These are phyloP conservation scores for Cutaneotrichosporon arboriforme DNA, from an alignment of 1,284 basidiomycete genomes.

Conservation along the genomic window DNA sequence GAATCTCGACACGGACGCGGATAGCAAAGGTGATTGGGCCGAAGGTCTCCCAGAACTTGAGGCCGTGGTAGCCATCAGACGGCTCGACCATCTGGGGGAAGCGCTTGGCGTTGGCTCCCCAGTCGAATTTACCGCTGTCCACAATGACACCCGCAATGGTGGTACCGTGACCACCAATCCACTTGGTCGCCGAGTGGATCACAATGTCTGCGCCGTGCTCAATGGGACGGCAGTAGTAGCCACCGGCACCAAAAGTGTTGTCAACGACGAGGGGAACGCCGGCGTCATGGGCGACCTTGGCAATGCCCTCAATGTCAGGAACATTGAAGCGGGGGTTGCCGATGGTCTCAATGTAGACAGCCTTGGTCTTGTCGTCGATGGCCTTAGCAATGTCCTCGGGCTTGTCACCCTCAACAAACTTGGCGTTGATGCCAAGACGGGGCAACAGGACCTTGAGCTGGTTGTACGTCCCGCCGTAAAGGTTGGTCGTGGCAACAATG, in stretches of 20 bases:
- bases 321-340: conserved; percentile 79
- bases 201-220: conserved; percentile 70
- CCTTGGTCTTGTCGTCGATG: conserved; percentile 55
- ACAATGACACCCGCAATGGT: conserved; percentile 79
- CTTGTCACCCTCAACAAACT: conserved; percentile 63
- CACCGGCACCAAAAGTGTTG: conserved; percentile 84
- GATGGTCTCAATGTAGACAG: conserved; percentile 74
- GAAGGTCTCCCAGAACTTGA: conserved; percentile 68
- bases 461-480: conserved; percentile 77
- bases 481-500: conserved; percentile 65
- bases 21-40: conserved; percentile 50
- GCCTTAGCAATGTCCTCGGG: conserved; percentile 65
- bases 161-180: conserved; percentile 86
- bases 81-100: conserved; percentile 62
- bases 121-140: conserved; percentile 82
- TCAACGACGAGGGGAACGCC: conserved; percentile 55
- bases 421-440: conserved; percentile 60
- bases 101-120: conserved; percentile 72
- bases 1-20: conserved; percentile 52
- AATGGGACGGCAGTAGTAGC: conserved; percentile 39
- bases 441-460: conserved; percentile 63
- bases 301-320: conserved; percentile 64
- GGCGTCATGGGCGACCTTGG: conserved; percentile 53
- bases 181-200: conserved; percentile 82
- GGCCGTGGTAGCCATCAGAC: conserved; percentile 76